A percentile compares a stretch with the other conserved stretches of the same genome.
These are phyloP conservation scores for Dysphania ambrosioides DNA, from an alignment of 148 eudicot genomes.

Conservation along the genomic window DNA sequence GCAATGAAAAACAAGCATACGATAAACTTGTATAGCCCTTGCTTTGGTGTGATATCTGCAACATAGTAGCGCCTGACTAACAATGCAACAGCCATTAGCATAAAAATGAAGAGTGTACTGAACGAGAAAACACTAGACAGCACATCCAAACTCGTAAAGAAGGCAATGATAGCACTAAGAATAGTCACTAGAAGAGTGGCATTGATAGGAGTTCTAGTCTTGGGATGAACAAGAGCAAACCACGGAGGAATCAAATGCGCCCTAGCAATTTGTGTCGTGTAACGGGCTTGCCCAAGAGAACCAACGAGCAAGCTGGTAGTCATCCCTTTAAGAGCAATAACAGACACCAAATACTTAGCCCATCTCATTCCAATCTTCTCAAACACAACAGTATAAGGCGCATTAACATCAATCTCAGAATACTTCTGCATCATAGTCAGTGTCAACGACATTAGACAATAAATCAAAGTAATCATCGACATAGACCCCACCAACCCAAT, in stretches of 20 bases:
- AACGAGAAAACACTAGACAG: conserved; percentile 77
- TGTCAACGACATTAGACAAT: conserved; percentile 81
- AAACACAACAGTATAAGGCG: conserved; percentile 74
- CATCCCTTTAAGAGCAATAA: conserved; percentile 84
- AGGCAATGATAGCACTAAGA: conserved; percentile 55
- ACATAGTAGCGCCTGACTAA: conserved; percentile 82
- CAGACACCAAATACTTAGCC: conserved; percentile 82
- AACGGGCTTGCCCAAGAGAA: conserved; percentile 81
- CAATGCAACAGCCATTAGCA: conserved; percentile 92
- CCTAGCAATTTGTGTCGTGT: conserved; percentile 89
- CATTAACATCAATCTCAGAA: conserved; percentile 69
- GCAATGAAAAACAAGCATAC: conserved; percentile 44
- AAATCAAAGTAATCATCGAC: conserved; percentile 64
- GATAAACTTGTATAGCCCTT: conserved; percentile 40
- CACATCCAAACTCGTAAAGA: conserved; percentile 85
- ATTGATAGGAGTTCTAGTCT: conserved; percentile 73
- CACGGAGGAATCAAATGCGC: conserved; percentile 95
- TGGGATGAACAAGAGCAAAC: conserved; percentile 83
- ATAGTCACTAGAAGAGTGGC: conserved; percentile 70
- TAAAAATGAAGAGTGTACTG: conserved; percentile 80
- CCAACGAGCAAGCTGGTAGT: conserved; percentile 84
- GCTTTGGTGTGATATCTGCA: conserved; percentile 47
- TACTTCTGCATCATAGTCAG: conserved; percentile 76
- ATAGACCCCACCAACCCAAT: conserved; percentile 84
- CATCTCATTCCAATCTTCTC: conserved; percentile 74